A percentile compares a stretch with the other conserved stretches of the same genome.
These are phyloP conservation scores for Acacia crassicarpa DNA, from an alignment of 306 rosid species.

Conservation along the genomic window DNA sequence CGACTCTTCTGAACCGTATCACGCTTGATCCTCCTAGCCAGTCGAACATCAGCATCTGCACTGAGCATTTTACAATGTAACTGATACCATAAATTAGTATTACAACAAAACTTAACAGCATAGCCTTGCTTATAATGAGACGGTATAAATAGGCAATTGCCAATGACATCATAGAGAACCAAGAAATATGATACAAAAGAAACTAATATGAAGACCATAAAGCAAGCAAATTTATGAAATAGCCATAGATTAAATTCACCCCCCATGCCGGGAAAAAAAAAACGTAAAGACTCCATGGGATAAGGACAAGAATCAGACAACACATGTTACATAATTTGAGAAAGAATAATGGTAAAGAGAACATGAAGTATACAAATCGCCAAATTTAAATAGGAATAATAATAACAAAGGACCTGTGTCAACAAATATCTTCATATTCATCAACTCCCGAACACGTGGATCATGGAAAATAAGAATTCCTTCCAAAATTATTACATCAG, in stretches of 20 bases:
- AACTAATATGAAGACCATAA: background rate
- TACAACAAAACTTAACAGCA: conserved; percentile 16
- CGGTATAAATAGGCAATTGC: background rate
- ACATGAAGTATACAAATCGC: background rate
- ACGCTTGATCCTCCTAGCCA: conserved; percentile 96
- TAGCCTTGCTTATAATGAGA: conserved; percentile 19
- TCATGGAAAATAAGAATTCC: conserved; percentile 98
- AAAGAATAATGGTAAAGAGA: conserved; percentile 9
- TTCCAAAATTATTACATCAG: conserved; percentile 95
- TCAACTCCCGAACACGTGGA: conserved; percentile 84
- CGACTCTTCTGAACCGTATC: conserved; percentile 86
- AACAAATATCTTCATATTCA: conserved; percentile 99
- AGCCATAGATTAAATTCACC: conserved; percentile 1
- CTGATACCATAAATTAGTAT: conserved; percentile 54
- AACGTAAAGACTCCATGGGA: background rate
- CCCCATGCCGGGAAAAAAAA: background rate
- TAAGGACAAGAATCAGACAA: conserved; percentile 12
- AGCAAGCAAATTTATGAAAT: background rate
- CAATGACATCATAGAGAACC: conserved; percentile 18
- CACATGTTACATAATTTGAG: conserved; percentile 9
- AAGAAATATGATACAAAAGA: background rate
- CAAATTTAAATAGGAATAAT: conserved; percentile 20
- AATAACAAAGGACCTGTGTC: conserved; percentile 89
- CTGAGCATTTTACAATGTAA: conserved; percentile 77
- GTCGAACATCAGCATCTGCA: conserved; percentile 99